Evolutionary conservation across 2,329 filamentous ascomycete species (phyloP).

Genomic region (Pseudogymnoascus sp.): DNA sequence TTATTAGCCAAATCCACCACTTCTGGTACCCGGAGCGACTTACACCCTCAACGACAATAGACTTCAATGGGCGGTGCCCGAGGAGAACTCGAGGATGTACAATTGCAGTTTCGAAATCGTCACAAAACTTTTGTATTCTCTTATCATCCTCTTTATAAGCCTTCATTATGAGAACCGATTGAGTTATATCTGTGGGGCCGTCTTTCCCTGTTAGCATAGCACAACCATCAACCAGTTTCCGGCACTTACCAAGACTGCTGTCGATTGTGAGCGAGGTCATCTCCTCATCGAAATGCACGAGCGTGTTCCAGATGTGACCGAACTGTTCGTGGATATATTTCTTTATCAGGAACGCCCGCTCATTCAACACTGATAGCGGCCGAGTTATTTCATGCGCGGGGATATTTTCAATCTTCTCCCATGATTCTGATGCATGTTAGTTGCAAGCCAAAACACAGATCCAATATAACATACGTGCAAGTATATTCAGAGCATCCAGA

Average conservation of each 20-base stretch:
- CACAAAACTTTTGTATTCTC: slow-evolving; percentile 52
- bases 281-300: slow-evolving; percentile 54
- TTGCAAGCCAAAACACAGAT: slow-evolving; percentile 20
- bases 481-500: slow-evolving; percentile 46
- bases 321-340: slow-evolving; percentile 57
- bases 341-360: slow-evolving; percentile 57
- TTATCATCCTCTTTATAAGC: slow-evolving; percentile 53
- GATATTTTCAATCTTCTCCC: slow-evolving; percentile 49
- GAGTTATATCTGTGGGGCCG: slow-evolving; percentile 43
- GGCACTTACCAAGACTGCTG: slow-evolving; percentile 15
- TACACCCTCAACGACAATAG: slow-evolving; percentile 37
- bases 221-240: not conserved
- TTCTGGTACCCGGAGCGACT: slow-evolving; percentile 15
- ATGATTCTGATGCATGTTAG: slow-evolving; percentile 38
- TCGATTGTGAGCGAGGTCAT: slow-evolving; percentile 46
- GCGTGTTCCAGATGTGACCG: slow-evolving; percentile 58
- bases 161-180: slow-evolving; percentile 47
- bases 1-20: not conserved
- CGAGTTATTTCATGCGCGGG: slow-evolving; percentile 53
- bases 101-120: slow-evolving; percentile 52
- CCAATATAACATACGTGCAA: slow-evolving; percentile 41
- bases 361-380: slow-evolving; percentile 54
- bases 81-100: slow-evolving; percentile 50
- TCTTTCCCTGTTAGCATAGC: slow-evolving; percentile 27
- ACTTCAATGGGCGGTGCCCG: slow-evolving; percentile 28